Conservation (phyloP, 495 filamentous ascomycete species). For the Talaromyces wortmannii region DNA sequence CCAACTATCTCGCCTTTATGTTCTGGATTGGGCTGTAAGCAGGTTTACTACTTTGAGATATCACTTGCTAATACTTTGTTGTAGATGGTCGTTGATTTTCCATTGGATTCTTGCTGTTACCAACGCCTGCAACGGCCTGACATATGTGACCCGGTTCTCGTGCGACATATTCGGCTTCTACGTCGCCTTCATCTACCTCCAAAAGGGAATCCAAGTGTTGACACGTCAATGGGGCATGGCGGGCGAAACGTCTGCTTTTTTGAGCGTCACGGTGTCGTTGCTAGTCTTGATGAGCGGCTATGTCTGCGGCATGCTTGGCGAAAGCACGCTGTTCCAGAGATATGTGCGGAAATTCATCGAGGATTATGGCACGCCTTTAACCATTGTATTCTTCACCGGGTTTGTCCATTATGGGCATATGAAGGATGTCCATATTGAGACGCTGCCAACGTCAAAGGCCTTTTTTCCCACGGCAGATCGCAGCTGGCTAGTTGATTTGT, state of each 20-base stretch:
- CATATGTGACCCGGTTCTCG: conserved; percentile 77
- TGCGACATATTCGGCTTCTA: conserved; percentile 89
- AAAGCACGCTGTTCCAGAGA: conserved; percentile 62
- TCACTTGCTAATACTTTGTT: neutral
- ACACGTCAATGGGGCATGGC: conserved; percentile 50
- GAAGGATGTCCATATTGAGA: conserved; percentile 54
- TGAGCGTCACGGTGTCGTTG: conserved; percentile 66
- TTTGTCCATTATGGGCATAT: conserved; percentile 83
- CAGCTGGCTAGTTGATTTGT: conserved; percentile 81
- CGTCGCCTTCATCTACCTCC: conserved; percentile 79
- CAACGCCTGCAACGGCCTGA: conserved; percentile 73
- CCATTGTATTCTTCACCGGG: conserved; percentile 81
- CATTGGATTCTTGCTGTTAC: conserved; percentile 74
- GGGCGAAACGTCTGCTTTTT: conserved; percentile 59
- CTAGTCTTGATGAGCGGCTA: conserved; percentile 69
- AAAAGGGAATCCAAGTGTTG: conserved; percentile 77
- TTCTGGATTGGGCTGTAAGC: conserved; percentile 72
- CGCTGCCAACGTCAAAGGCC: conserved; percentile 63
- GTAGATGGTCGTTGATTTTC: conserved; percentile 69
- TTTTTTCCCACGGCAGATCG: conserved; percentile 79
- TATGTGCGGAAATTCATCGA: conserved; percentile 70
- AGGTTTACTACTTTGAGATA: conserved; percentile 12
- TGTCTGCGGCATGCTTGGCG: conserved; percentile 61
- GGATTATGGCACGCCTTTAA: conserved; percentile 78
- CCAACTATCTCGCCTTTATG: conserved; percentile 77